phyloP scores from a whole-genome alignment of 148 eudicot species.

The Chenopodium album region DNA sequence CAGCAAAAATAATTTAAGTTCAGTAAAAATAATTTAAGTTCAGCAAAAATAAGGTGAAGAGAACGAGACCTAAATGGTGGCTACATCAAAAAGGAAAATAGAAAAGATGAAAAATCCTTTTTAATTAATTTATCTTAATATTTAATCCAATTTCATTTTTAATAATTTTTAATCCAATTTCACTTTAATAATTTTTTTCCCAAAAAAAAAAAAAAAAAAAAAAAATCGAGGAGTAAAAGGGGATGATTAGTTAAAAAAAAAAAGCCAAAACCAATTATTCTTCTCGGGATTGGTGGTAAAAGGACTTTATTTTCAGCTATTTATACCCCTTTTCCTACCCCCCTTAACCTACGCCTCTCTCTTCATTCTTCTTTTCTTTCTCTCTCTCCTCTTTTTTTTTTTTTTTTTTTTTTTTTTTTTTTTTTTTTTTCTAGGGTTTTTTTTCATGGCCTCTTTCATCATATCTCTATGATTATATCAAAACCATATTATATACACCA shows the following conservation, averaged over 20 bases:
- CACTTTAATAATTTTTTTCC: background rate
- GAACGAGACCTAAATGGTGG: too few relatives aligned
- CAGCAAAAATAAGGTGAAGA: too few relatives aligned
- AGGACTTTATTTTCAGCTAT: slow-evolving; percentile 40
- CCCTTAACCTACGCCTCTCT: slow-evolving; percentile 31
- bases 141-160: too few relatives aligned
- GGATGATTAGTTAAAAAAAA: background rate
- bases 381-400: background rate
- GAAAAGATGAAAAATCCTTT: too few relatives aligned
- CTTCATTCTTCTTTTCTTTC: background rate
- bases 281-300: slow-evolving; percentile 87
- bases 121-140: too few relatives aligned
- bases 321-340: slow-evolving; percentile 38
- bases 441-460: background rate
- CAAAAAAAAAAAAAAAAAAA: background rate
- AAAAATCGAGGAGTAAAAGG: background rate
- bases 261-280: slow-evolving; percentile 45
- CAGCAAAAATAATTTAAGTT: too few relatives aligned
- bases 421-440: slow-evolving; percentile 31
- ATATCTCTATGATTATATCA: background rate
- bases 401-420: background rate
- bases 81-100: too few relatives aligned
- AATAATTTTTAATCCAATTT: too few relatives aligned
- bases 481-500: background rate
- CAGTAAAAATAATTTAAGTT: too few relatives aligned